A percentile compares a stretch with the other conserved stretches of the same genome.
These are phyloP conservation scores for Grosmannia clavigera DNA, from an alignment of 2,329 filamentous ascomycete genomes.

Conservation along the genomic window DNA sequence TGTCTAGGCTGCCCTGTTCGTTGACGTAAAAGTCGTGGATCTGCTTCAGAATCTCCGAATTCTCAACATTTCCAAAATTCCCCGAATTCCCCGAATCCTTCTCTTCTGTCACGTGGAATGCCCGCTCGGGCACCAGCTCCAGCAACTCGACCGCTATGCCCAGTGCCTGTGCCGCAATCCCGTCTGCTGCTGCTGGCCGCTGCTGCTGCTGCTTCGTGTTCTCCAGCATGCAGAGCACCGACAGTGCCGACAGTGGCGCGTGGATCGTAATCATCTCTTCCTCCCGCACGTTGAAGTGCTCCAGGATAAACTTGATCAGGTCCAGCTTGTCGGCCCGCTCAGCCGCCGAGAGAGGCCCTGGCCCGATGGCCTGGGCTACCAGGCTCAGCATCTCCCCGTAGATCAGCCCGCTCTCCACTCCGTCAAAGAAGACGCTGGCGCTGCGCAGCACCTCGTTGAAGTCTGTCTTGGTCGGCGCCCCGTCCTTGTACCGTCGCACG, in stretches of 20 bases:
- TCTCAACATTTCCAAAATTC: constrained; percentile 17
- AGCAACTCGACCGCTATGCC: constrained; percentile 44
- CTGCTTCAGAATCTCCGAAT: constrained; percentile 43
- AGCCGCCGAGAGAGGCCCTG: constrained; percentile 27
- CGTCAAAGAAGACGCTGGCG: constrained; percentile 93
- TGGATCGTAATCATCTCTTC: constrained; percentile 91
- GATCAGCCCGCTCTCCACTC: constrained; percentile 86
- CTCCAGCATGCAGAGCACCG: constrained; percentile 48
- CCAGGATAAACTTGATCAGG: constrained; percentile 69
- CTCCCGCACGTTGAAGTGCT: constrained; percentile 84
- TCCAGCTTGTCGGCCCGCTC: constrained; percentile 52
- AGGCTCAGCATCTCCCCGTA: constrained; percentile 71
- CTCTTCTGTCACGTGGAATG: constrained; percentile 32
- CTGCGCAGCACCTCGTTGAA: constrained; percentile 83
- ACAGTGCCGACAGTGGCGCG: constrained; percentile 63
- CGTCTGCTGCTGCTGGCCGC: not conserved
- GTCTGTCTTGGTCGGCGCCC: constrained; percentile 51
- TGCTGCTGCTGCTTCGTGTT: constrained; percentile 30
- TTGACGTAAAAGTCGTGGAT: constrained; percentile 56
- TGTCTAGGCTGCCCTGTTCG: constrained; percentile 58
- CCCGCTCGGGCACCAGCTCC: constrained; percentile 51
- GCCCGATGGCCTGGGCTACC: constrained; percentile 45
- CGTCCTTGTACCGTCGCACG: constrained; percentile 60
- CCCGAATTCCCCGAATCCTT: constrained; percentile 7
- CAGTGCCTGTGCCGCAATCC: constrained; percentile 21